These are phyloP conservation scores for Metschnikowia picachoensis DNA, from an alignment of 805 yeast species.

Conservation along the genomic window DNA sequence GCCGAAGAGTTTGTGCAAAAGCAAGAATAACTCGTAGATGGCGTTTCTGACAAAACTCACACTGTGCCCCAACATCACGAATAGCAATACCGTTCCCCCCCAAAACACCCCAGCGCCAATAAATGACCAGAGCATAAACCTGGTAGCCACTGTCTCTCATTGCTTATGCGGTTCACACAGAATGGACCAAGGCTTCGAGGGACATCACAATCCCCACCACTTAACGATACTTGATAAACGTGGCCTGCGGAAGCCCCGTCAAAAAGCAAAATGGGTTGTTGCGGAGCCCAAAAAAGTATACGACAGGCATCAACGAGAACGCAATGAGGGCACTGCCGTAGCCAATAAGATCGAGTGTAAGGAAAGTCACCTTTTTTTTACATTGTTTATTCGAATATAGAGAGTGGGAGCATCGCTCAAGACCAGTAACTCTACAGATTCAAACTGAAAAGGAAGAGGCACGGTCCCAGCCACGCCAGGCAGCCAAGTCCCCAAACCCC, in stretches of 20 bases:
- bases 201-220: constrained; percentile 15
- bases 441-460: too few relatives aligned
- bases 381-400: too few relatives aligned
- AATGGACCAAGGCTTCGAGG: constrained; percentile 16
- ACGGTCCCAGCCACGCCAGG: too few relatives aligned
- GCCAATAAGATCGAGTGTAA: constrained; percentile 18
- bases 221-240: constrained; percentile 16
- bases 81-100: constrained; percentile 15
- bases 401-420: too few relatives aligned
- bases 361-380: constrained; percentile 15
- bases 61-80: constrained; percentile 17
- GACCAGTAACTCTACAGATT: too few relatives aligned
- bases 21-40: constrained; percentile 16
- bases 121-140: constrained; percentile 14
- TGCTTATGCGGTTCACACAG: constrained; percentile 18
- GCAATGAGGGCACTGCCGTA: constrained; percentile 18
- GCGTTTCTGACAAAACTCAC: constrained; percentile 8
- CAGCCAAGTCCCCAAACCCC: too few relatives aligned
- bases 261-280: constrained; percentile 17
- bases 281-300: constrained; percentile 17
- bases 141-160: constrained; percentile 13
- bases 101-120: constrained; percentile 18
- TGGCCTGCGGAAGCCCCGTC: constrained; percentile 16
- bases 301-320: constrained; percentile 19
- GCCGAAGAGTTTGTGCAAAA: constrained; percentile 15